Base-by-base conservation (phyloP, 2,329 filamentous ascomycete species). In the Calonectria pauciramosa region DNA sequence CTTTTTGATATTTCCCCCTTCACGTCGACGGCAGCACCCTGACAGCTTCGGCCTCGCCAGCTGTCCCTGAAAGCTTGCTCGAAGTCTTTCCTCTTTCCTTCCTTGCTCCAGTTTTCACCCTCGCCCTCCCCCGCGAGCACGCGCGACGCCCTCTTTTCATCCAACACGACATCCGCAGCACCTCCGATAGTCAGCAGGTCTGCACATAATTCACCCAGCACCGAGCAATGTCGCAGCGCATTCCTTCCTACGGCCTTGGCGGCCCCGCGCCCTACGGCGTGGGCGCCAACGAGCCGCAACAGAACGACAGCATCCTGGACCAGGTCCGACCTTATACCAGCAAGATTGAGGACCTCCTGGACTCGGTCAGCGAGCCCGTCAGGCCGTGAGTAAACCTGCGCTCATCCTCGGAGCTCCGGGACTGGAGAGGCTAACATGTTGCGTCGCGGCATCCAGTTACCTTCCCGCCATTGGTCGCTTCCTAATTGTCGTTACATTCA, bases 401-500 rank as follows among this genome's bases (percentile, higher is more conserved):
- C 68, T 54, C 73, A 28, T 23, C 32, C 44, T 34, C 2, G 44
- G 2, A 51, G 65, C 56, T 71, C 32, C 18, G 56, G 63, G 54
- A 44, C 52, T 9, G 38, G 20, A 54, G 64, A 72, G 70, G 76
- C 79, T 82, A 76, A 75, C 73, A n/a, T 36, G 44, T 66, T 59
- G 65, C 52, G 47, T 66, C 72, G 60, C 67, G 59, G 38, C 59
- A 66, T 79, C 82, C 84, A 98, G 96, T 77, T 97, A 98, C 85
- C 91, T 99, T 56, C 97, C 97, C 73, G 95, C 95, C 78, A 96
- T 99, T 88, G 97, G 97, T 79, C 95, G 97, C 80, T 99, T 99
- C 87, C 88, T 99, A 80, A 99, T 99, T 81, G 97, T 99, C 71
- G 97, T 99, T 69, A 99, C 97, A 76, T 99, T 99, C 88, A 90